Base-by-base conservation (phyloP, 192 early-diverging fungal genomes). In the Coemansia nantahalensis region DNA sequence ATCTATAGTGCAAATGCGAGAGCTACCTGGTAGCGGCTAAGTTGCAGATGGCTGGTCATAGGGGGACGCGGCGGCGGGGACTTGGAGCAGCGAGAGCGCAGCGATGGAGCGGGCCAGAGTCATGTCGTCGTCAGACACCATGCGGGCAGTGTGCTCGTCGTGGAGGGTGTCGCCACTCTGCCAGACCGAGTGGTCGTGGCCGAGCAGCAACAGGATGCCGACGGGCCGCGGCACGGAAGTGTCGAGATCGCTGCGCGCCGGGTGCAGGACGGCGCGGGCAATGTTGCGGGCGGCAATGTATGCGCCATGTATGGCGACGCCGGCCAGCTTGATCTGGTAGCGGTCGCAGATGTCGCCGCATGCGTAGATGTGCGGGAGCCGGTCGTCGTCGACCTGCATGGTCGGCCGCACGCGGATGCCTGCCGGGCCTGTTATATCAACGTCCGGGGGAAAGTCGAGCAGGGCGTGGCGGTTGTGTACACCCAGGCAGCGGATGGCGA, bases 331-430 rank as follows among this genome's bases (percentile, higher is more conserved):
- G 39, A 75, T 59, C 0, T 77, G 3, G 39, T 54, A 43, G 24
- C 42, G 45, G 1, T 54, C 68, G 43, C 66, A 74, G 11, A 89
- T 83, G 59, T 93, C 91, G 15, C 91, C 91, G 24, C 78, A 63
- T 12, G 87, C 83, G 55, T 83, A 93, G 28, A 93, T 84, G 58
- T 91, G 65, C 3, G 82, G 67, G 56, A 79, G 79, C 3, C 39
- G 23, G 5, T 49, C 47, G 39, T 83, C 77, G 17, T 67, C 64
- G 4, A 92, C 56, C 61, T 94, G 92, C 42, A 90, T 75, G 1
- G 89, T 89, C n/a, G 78, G 77, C 32, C 59, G 66, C 18, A 86
- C 84, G 0, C 61, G 60, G 16, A 79, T 57, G 0, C 68, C 65
- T 1, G 41, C n/a, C n/a, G n/a, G n/a, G n/a, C n/a, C n/a, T n/a